phyloP scores from a whole-genome alignment of 306 rosid species.

The Leucaena leucocephala region DNA sequence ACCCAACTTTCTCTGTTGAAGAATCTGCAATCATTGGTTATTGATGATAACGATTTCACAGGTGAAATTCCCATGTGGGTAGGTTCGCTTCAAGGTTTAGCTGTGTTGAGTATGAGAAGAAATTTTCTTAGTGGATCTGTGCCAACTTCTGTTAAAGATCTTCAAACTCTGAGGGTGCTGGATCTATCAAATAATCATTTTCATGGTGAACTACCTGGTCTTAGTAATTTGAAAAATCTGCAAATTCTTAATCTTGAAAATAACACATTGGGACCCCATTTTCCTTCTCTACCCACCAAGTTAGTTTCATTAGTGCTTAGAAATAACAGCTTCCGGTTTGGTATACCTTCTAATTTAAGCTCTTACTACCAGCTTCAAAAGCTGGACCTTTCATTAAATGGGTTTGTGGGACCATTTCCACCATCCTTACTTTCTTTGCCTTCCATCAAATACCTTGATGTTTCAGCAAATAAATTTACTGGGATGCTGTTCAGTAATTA shows the following conservation, averaged over 20 bases:
- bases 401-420: constrained; percentile 76
- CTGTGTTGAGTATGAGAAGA: constrained; percentile 70
- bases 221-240: constrained; percentile 64
- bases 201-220: constrained; percentile 72
- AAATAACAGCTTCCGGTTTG: constrained; percentile 64
- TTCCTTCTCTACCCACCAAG: constrained; percentile 71
- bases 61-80: constrained; percentile 65
- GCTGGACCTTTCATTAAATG: constrained; percentile 78
- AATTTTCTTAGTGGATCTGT: constrained; percentile 63
- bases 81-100: constrained; percentile 63
- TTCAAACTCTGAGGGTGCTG: constrained; percentile 62
- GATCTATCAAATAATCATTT: constrained; percentile 71
- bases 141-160: constrained; percentile 57
- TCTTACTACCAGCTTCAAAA: constrained; percentile 68
- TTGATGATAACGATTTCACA: constrained; percentile 69
- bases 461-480: constrained; percentile 75
- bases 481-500: constrained; percentile 66
- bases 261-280: constrained; percentile 73
- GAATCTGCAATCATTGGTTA: constrained; percentile 71
- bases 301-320: constrained; percentile 68
- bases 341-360: constrained; percentile 59
- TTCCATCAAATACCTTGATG: constrained; percentile 69
- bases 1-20: constrained; percentile 53
- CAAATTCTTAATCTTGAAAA: constrained; percentile 73
- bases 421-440: constrained; percentile 68